Percentiles rank a stretch among this genome's conserved stretches.
Conservation (phyloP, 352 stramenopile genomes). For the Pythium sukuiense region DNA sequence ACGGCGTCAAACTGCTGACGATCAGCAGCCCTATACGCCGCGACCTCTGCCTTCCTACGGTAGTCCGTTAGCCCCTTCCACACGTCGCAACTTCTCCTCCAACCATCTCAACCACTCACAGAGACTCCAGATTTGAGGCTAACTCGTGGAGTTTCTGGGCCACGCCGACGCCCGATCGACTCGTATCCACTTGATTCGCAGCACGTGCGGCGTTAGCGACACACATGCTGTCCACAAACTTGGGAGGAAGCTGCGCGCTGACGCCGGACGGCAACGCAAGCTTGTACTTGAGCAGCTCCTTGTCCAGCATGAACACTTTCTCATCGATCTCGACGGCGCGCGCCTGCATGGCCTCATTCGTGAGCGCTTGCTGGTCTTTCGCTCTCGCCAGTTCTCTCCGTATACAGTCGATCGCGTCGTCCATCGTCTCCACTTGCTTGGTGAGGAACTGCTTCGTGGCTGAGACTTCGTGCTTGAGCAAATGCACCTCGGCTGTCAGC, state of each 20-base stretch:
- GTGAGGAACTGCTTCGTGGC: constrained; percentile 44
- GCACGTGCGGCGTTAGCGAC: constrained; percentile 4
- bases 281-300: constrained; percentile 67
- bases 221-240: constrained; percentile 16
- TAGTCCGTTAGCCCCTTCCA: neutral
- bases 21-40: constrained; percentile 42
- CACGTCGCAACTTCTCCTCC: neutral
- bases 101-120: constrained; percentile 31
- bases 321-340: constrained; percentile 51
- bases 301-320: constrained; percentile 61
- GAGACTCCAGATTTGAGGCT: constrained; percentile 30
- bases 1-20: constrained; percentile 63
- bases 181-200: neutral
- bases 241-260: constrained; percentile 34
- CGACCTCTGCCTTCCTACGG: constrained; percentile 38
- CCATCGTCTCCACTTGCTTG: constrained; percentile 39
- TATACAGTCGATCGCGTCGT: constrained; percentile 44
- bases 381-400: constrained; percentile 35
- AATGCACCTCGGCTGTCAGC: constrained; percentile 39
- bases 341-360: constrained; percentile 25
- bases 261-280: constrained; percentile 48
- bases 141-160: constrained; percentile 47
- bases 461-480: constrained; percentile 43
- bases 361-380: constrained; percentile 34
- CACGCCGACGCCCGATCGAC: constrained; percentile 18